Base-by-base conservation (phyloP, 495 filamentous ascomycete species). In the Penicillium salamii region DNA sequence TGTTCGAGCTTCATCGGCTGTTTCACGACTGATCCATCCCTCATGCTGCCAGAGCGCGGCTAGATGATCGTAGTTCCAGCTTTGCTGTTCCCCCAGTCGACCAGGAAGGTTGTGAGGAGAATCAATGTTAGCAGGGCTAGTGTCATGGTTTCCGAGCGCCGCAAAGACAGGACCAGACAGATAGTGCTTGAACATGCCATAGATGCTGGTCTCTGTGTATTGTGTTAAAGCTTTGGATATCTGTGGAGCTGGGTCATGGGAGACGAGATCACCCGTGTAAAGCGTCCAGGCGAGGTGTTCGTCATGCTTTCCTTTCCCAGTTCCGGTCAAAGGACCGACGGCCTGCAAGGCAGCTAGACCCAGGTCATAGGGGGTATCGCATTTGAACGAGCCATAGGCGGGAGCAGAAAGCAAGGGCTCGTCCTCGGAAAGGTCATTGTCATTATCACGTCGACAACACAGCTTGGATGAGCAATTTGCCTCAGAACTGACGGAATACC, bases 321-420 rank as follows among this genome's bases (percentile, higher is more conserved):
- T 82, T 3, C 81, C 81, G 14, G 79, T 82, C 59, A 85, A 51
- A 13, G 81, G 75, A 4, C 67, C 74, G 37, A 83, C 71, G 6
- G 80, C 74, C 63, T 84, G 76, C 6, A 84, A 63, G 19, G 79
- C 80, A 20, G 78, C 80, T 5, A 81, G 56, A 26, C 66, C 79
- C 1, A 85, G 68, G 34, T 81, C 79, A 48, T 82, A 83, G 3
- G 80, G 81, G 6, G 79, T 77, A 50, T 84, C 81, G 49, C 81
- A 83, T 26, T 63, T 62, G 61, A 74, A 84, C 5, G 68, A 62
- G 13, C 80, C 81, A 52, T 81, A 83, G 0, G 77, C 58, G 0
- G 77, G 69, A 4, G 81, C 80, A 7, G 80, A 76, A 21, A 75
- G 48, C 13, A 67, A 38, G 38, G 77, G 59, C 5, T 68, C 52